A percentile compares a stretch with the other conserved stretches of the same genome.
These are phyloP conservation scores for Steccherinum ochraceum DNA, from an alignment of 768 basidiomycete genomes.

Conservation along the genomic window DNA sequence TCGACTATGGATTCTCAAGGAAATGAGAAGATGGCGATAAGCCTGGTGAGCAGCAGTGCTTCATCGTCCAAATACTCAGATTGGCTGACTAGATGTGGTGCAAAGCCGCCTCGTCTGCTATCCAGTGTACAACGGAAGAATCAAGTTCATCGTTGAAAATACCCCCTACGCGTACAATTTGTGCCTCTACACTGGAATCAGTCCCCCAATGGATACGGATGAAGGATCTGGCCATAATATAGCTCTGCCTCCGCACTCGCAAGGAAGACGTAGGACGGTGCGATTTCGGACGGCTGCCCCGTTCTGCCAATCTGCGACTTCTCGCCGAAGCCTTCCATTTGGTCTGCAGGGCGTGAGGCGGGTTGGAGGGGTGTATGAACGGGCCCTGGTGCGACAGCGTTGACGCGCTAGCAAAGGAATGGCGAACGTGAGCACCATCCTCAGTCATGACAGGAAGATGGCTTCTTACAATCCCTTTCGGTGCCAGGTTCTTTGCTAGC, in stretches of 20 bases:
- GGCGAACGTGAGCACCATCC: no score
- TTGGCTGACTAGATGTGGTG: no score
- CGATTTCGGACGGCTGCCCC: conserved; percentile 49
- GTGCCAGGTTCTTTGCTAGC: conserved; percentile 43
- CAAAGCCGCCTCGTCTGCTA: no score
- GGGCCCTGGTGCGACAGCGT: conserved; percentile 37
- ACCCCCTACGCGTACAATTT: no score
- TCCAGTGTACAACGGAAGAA: no score
- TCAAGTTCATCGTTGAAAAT: no score
- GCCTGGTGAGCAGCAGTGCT: no score
- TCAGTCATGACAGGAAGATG: conserved; percentile 18
- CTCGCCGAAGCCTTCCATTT: conserved; percentile 50
- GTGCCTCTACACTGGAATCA: no score
- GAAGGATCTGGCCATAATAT: conserved; percentile 17
- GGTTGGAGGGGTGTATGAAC: conserved; percentile 56
- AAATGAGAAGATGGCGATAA: no score
- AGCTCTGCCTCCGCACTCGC: conserved; percentile 26
- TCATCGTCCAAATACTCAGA: not conserved
- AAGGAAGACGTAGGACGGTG: conserved; percentile 50
- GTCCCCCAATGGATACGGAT: conserved; percentile 17
- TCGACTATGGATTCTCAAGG: no score
- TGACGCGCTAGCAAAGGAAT: conserved; percentile 10
- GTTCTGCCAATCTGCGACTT: conserved; percentile 42
- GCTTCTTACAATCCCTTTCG: conserved; percentile 54
- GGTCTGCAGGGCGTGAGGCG: conserved; percentile 42